Evolutionary conservation across 208 protist genomes (phyloP), one percentile per base, ranked within the genome.

Genomic region (Acanthamoeba castellanii): DNA sequence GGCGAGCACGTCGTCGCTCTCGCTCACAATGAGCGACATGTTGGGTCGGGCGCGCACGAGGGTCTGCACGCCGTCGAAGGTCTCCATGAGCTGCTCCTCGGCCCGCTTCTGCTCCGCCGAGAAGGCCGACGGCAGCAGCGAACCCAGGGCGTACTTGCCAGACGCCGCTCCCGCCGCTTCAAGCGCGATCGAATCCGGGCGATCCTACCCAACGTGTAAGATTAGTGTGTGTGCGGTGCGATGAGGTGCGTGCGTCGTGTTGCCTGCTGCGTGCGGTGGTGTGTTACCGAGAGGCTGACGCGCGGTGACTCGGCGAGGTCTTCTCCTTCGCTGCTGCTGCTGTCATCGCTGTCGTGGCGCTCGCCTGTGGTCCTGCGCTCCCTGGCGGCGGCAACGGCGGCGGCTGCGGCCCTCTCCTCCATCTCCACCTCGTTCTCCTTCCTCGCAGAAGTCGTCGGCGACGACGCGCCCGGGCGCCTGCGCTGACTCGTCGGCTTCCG

Each of bases 1-100:
- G 16, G 13, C 32, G 14, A 78, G 70, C 70, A 78, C 70, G 30
- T 78, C 70, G 70, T 78, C 70, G 32, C 20, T 45, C 30, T 78
- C 37, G 70, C 70, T 78, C 32, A 78, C 22, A 11, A 78, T 8
- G 9, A 78, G 70, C 13, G 70, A 45, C 70, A 78, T 78, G 32
- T 78, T 78, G 37, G n/a, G 7, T 30, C 37, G n/a, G 30, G 70
- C 70, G 70, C 70, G 7, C 30, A 78, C 70, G 30, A 78, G 70
- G 32, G 70, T n/a, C 70, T 20, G 22, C 22, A 78, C 70, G n/a
- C 70, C 70, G 6, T 78, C 70, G 37, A 78, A 78, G 70, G 5
- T 78, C 70, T 78, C 16, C 70, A 78, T 78, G 22, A 78, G 11
- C 70, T 78, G 70, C 70, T 78, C 70, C 37, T 78, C 70, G 1